Conservation (phyloP, 768 basidiomycete genomes). For the Kwoniella bestiolae region DNA sequence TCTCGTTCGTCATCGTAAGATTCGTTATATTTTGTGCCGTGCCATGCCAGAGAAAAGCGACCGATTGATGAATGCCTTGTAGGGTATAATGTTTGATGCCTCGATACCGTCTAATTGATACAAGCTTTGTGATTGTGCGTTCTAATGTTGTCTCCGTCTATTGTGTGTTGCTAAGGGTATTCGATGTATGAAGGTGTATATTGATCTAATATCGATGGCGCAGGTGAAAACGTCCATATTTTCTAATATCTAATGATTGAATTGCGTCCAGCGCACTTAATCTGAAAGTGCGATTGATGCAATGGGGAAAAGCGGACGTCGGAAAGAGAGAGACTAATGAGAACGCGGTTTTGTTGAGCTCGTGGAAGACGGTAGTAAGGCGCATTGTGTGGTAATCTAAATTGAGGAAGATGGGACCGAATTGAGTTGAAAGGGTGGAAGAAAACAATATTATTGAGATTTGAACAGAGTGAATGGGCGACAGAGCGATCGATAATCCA, state of each 20-base stretch:
- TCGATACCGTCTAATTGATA: constrained; percentile 20
- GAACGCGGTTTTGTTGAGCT: constrained; percentile 10
- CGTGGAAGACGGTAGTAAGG: constrained; percentile 4
- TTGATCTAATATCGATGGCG: no score
- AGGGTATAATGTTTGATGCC: constrained; percentile 10
- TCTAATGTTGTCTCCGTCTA: neutral
- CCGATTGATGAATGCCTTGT: constrained; percentile 10
- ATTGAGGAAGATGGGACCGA: constrained; percentile 3
- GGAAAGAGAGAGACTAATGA: constrained; percentile 6
- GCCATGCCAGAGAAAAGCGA: neutral
- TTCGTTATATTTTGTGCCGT: constrained; percentile 18
- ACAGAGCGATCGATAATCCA: no score
- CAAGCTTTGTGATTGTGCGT: constrained; percentile 17
- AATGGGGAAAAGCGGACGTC: neutral
- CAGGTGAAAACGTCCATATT: constrained; percentile 26
- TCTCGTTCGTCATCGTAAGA: neutral
- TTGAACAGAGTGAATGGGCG: neutral
- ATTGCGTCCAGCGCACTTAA: constrained; percentile 12
- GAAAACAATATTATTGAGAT: neutral
- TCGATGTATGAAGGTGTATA: constrained; percentile 3
- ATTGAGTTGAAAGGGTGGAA: no score
- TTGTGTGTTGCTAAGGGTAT: no score
- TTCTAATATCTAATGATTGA: neutral
- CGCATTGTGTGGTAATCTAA: neutral
- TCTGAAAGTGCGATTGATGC: neutral